Conservation (phyloP, 768 basidiomycete species). For the Lanmaoa pseudosensibilis region DNA sequence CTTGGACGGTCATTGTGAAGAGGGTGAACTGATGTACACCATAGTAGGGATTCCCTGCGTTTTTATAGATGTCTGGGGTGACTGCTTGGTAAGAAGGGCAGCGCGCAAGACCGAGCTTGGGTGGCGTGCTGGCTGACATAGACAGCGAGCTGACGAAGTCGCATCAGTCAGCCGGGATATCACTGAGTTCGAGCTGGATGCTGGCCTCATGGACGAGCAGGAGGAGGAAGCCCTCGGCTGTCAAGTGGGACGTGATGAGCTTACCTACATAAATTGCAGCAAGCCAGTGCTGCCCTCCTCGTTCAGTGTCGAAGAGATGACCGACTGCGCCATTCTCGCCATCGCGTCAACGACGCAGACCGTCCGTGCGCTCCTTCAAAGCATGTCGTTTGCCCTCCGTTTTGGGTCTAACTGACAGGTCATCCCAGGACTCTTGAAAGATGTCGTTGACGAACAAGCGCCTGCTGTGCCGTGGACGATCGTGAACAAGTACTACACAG, state of each 20-base stretch:
- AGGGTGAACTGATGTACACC: not conserved
- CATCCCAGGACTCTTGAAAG: conserved; percentile 24
- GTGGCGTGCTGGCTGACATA: conserved; percentile 11
- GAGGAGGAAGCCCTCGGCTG: not conserved
- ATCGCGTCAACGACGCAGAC: conserved; percentile 23
- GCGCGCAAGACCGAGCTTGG: not conserved
- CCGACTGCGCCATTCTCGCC: conserved; percentile 29
- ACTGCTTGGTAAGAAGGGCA: conserved; percentile 6
- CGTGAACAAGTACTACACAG: conserved; percentile 78
- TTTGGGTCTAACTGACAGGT: conserved; percentile 17
- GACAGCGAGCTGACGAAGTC: conserved; percentile 8
- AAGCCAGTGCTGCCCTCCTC: not conserved
- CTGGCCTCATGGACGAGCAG: not conserved
- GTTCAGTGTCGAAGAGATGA: conserved; percentile 1
- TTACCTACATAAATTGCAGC: not conserved
- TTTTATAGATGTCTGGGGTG: conserved; percentile 10
- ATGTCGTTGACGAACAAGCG: conserved; percentile 18
- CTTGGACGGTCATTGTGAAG: conserved; percentile 19
- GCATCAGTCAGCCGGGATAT: conserved; percentile 4
- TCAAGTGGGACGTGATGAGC: not conserved
- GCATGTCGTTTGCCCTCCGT: conserved; percentile 14
- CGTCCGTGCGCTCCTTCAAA: conserved; percentile 24
- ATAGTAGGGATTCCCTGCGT: not conserved
- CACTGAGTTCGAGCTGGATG: not conserved
- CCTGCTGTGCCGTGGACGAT: conserved; percentile 67